Base-by-base conservation (phyloP, 2,329 filamentous ascomycete species). In the Diaporthe ilicicola region DNA sequence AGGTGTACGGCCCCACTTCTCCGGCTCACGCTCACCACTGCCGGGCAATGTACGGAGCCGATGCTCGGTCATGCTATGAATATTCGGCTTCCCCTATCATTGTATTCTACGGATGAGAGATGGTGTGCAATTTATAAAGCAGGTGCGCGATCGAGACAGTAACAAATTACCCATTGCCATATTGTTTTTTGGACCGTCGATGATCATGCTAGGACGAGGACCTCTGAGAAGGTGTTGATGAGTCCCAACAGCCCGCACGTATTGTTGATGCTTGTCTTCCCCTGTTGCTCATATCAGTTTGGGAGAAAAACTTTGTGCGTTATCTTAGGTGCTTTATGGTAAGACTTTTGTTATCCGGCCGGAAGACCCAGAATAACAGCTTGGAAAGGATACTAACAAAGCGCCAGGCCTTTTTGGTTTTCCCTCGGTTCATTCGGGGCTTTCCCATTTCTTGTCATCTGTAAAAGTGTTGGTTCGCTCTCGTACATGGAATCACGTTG, bases 1-100 rank as follows among this genome's bases (percentile, higher is more conserved):
- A 62, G 19, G 56, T 34, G 24, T 37, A 13, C 39, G 56, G 56
- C 56, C 56, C 56, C 56, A 62, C 56, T 15, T 34, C 56, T 34
- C 56, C 56, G 56, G 27, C 39, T n/a, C 27, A 32, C 4, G 8
- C 42, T 29, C 13, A 62, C 56, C 56, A 22, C 56, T 62, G 56
- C 56, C 56, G 56, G 24, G n/a, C 42, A 17, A 10, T 15, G 13
- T 13, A 32, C 56, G 56, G 56, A 62, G 56, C 56, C 56, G 56
- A 46, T 48, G 56, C 1, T 39, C 56, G 56, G 56, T 3, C 39
- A 22, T 34, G 7, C 34, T 34, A 8, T 42, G n/a, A 10, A 24
- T 3, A 9, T 12, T 15, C 32, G 29, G 27, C 42, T 22, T 27
- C 19, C 39, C 19, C 17, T n/a, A 15, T 34, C 53, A 22, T 29